Conservation (phyloP, 805 yeast species). For the Cyberlindnera mississippiensis region DNA sequence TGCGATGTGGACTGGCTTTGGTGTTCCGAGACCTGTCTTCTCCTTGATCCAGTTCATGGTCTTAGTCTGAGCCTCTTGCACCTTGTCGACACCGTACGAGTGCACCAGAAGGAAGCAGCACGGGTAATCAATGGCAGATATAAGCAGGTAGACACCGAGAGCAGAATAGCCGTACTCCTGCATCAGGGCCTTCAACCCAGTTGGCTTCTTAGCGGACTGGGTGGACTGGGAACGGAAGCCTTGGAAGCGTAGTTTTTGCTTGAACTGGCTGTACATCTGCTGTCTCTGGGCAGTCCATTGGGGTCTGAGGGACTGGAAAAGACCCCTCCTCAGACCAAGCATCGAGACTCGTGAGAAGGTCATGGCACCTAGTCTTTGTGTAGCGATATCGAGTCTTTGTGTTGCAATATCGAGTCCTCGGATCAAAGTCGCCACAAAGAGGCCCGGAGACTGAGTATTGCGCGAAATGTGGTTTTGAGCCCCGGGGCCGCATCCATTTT, state of each 20-base stretch:
- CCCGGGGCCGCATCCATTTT: not conserved
- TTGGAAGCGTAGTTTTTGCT: constrained; percentile 7
- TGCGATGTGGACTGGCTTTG: constrained; percentile 22
- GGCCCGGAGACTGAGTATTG: no score
- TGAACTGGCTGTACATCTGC: constrained; percentile 6
- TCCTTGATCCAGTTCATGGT: constrained; percentile 40
- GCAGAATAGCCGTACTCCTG: constrained; percentile 92
- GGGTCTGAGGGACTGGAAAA: constrained; percentile 2
- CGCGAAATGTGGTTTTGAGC: not conserved
- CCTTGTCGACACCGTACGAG: constrained; percentile 79
- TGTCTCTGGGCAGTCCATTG: constrained; percentile 9
- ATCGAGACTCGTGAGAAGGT: constrained; percentile 1
- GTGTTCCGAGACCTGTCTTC: constrained; percentile 51
- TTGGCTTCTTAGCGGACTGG: constrained; percentile 18
- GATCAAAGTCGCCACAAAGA: no score
- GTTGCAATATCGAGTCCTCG: no score
- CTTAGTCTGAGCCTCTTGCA: constrained; percentile 60
- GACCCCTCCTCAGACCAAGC: constrained; percentile 10
- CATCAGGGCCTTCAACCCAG: constrained; percentile 54
- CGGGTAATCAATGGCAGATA: constrained; percentile 79
- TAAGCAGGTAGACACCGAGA: constrained; percentile 71
- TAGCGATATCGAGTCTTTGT: no score
- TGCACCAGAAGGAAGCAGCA: constrained; percentile 80
- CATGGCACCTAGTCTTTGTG: no score
- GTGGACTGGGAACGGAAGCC: constrained; percentile 15